Evolutionary conservation across 768 basidiomycete genomes (phyloP), one percentile per base, ranked within the genome.

Genomic region (Coprinopsis cinerea): DNA sequence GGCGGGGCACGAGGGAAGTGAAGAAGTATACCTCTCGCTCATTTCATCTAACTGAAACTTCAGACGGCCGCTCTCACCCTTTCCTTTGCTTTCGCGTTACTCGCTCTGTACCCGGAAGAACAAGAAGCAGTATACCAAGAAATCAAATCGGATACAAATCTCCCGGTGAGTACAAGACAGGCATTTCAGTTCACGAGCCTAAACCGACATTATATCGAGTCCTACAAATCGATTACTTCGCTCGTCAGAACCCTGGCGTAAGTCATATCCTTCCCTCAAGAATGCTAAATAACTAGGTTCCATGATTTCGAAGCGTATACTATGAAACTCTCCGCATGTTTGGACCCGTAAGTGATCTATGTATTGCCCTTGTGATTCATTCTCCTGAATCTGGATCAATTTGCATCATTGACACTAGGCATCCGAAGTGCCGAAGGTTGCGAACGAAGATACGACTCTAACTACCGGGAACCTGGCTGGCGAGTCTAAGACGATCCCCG

Each of bases 1-100:
- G 10, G 82, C 81, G 26, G 80, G 81, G 13, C 77, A 79, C 52
- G 80, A 80, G 67, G 76, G 76, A n/a, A n/a, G 4, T 54, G 18
- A 32, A 17, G 24, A 23, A 13, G 9, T 17, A 13, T n/a, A 15
- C n/a, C 30, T n/a, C 42, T 52, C 18, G 14, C 4, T 27, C 2
- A 18, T 10, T 22, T 13, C 24, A 32, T 22, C 4, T 30, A 23
- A 14, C 6, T 27, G 3, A 20, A 3, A 20, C 1, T 23, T 13
- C 20, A 72, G 67, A 72, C 69, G 2, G 63, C 69, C 7, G 65
- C 68, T 2, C 68, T 73, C 55, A 69, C 73, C 1, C 52, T 74
- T 11, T 65, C 65, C 53, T 73, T 65, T 55, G 57, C 69, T 1
- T 64, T 77, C 32, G 74, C 65, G 1, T 48, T 75, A 25, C 56